Base-by-base conservation (phyloP, 176 grass and related monocot species). In the Tillandsia fasciculata region DNA sequence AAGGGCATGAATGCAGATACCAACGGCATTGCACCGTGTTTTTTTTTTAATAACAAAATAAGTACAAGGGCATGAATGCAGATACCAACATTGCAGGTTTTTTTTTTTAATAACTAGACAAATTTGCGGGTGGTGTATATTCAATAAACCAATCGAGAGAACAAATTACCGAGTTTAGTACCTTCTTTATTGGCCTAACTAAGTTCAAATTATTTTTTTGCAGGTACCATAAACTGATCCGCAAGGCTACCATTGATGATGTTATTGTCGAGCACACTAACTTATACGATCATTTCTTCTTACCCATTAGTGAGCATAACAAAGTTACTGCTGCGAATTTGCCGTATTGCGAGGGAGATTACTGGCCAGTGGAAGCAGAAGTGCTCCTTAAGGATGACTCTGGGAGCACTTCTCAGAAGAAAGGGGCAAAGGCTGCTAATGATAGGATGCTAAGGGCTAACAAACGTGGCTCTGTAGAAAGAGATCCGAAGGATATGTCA, bases 291-390 rank as follows among this genome's bases (percentile, higher is more conserved):
- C 82, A 86, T 61, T 96, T 91, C 52, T 76, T 96, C 76, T 79
- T 89, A 69, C 81, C 80, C 48, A 81, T 77, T 13, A 87, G 73
- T 73, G 83, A 96, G 78, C 78, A 78, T 76, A 96, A 87, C 59
- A 92, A 75, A 67, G 76, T 92, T 65, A 91, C 88, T 81, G 85
- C 88, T 73, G 83, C 86, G 54, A 83, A 76, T 53, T 82, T 96
- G 66, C 92, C 92, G 74, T 96, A 96, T 76, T 96, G 87, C 56
- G 92, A 96, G 42, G 92, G 80, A 12, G 92, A 96, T 87, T 96
- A 82, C 73, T 92, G 88, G 92, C 92, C 92, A 77, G 92, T 81
- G 49, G 86, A 96, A 88, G 92, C 86, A 53, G 88, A 92, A 51
- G 74, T 57, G 51, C 88, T 96, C 63, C 86, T 96, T 75, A 74